These are phyloP conservation scores for Tubosaeta sp. DNA, from an alignment of 768 basidiomycete species.

Conservation along the genomic window DNA sequence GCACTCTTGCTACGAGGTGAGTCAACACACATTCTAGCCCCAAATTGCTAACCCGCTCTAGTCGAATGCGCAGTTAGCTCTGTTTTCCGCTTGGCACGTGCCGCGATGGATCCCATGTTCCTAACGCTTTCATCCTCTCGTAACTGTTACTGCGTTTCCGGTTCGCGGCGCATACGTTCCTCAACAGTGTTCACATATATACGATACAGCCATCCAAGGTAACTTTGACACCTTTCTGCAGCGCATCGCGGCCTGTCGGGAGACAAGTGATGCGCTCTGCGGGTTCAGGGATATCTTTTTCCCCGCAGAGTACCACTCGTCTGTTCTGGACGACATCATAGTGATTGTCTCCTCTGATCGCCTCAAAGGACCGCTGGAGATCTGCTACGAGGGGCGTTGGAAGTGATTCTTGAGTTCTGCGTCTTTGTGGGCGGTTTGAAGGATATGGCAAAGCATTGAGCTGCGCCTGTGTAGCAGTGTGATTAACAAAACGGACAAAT, in stretches of 20 bases:
- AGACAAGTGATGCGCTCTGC: slow-evolving; percentile 11
- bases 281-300: slow-evolving; percentile 71
- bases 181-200: slow-evolving; percentile 67
- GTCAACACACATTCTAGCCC: slow-evolving; percentile 9
- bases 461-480: slow-evolving; percentile 53
- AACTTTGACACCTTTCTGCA: slow-evolving; percentile 70
- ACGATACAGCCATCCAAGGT: slow-evolving; percentile 76
- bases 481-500: no score
- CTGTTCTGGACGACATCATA: slow-evolving; percentile 71
- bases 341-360: slow-evolving; percentile 68
- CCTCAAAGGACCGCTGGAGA: slow-evolving; percentile 64
- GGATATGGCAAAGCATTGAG: slow-evolving; percentile 60
- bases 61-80: slow-evolving; percentile 67
- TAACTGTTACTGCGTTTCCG: slow-evolving; percentile 62
- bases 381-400: slow-evolving; percentile 56
- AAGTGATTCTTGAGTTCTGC: slow-evolving; percentile 63
- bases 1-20: slow-evolving; percentile 77
- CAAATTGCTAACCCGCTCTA: slow-evolving; percentile 22
- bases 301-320: slow-evolving; percentile 62
- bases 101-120: slow-evolving; percentile 45
- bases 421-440: slow-evolving; percentile 60
- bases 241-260: slow-evolving; percentile 30
- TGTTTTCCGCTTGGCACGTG: slow-evolving; percentile 60
- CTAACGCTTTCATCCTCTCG: slow-evolving; percentile 51
- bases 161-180: slow-evolving; percentile 69